These are phyloP conservation scores for Extremus antarcticus DNA, from an alignment of 495 filamentous ascomycete species.

Conservation along the genomic window DNA sequence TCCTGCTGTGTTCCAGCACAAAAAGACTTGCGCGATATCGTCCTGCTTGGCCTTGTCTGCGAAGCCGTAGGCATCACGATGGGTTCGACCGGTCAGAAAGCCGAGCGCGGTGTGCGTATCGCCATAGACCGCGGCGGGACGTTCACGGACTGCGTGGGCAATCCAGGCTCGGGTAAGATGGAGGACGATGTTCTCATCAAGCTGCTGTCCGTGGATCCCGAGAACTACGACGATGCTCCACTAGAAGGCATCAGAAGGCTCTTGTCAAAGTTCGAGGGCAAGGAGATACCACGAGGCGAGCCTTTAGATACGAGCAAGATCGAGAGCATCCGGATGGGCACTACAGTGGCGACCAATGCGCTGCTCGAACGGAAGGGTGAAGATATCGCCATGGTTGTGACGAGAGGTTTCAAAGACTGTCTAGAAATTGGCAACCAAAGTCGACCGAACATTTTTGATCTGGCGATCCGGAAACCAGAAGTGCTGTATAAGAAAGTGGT, in stretches of 20 bases:
- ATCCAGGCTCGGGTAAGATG: constrained; percentile 42
- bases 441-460: constrained; percentile 37
- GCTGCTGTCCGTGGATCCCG: constrained; percentile 39
- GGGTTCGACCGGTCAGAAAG: constrained; percentile 12
- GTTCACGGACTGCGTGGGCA: constrained; percentile 50
- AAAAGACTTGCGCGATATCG: no score
- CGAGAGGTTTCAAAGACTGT: constrained; percentile 87
- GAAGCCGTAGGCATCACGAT: no score
- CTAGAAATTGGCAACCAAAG: constrained; percentile 52
- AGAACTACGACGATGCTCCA: constrained; percentile 42
- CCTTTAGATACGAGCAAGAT: constrained; percentile 77
- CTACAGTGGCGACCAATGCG: constrained; percentile 39
- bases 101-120: constrained; percentile 30
- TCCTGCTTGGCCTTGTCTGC: no score
- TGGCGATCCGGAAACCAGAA: constrained; percentile 37
- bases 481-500: constrained; percentile 37
- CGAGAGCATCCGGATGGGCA: constrained; percentile 42
- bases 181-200: constrained; percentile 41
- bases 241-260: constrained; percentile 75
- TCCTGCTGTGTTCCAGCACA: no score
- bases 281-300: constrained; percentile 67
- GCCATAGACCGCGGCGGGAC: constrained; percentile 48
- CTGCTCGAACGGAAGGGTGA: constrained; percentile 90
- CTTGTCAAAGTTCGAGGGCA: constrained; percentile 65
- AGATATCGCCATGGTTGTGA: constrained; percentile 79